phyloP scores from a whole-genome alignment of 2,329 filamentous ascomycete species.

The Fusarium sp. region DNA sequence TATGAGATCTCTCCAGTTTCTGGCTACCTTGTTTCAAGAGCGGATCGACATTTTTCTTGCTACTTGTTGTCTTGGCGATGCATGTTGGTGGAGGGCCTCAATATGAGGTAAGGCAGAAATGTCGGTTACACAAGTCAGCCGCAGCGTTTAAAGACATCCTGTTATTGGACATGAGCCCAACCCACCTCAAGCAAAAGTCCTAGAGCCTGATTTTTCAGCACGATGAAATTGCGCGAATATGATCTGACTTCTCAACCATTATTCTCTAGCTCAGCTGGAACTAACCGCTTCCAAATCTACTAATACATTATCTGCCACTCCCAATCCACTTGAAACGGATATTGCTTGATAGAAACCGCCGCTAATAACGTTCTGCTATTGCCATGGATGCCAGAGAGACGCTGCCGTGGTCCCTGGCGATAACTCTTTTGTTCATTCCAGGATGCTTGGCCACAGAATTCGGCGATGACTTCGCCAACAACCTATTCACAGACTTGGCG shows the following conservation, averaged over 20 bases:
- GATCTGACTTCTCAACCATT: background rate
- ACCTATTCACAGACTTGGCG: background rate
- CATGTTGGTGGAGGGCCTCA: background rate
- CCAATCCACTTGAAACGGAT: too few species aligned
- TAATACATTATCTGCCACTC: too few species aligned
- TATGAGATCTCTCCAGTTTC: too few species aligned
- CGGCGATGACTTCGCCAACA: background rate
- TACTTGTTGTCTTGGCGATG: too few species aligned
- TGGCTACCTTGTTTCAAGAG: background rate
- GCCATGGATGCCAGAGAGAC: too few species aligned
- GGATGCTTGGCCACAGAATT: background rate
- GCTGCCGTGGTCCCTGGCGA: background rate
- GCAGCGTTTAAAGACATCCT: background rate
- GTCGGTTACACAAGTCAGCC: accelerated
- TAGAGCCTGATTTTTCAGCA: background rate
- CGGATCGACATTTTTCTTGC: accelerated
- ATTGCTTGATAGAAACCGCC: too few species aligned
- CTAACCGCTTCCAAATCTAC: too few species aligned
- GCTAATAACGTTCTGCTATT: too few species aligned
- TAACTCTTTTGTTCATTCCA: accelerated
- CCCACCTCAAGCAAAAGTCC: background rate
- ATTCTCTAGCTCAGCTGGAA: too few species aligned
- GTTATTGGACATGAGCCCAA: background rate
- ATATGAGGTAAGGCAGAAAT: background rate
- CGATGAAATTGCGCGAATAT: background rate